Evolutionary conservation across 306 rosid species (phyloP), one percentile per base, ranked within the genome.

Genomic region (Prunus campanulata): DNA sequence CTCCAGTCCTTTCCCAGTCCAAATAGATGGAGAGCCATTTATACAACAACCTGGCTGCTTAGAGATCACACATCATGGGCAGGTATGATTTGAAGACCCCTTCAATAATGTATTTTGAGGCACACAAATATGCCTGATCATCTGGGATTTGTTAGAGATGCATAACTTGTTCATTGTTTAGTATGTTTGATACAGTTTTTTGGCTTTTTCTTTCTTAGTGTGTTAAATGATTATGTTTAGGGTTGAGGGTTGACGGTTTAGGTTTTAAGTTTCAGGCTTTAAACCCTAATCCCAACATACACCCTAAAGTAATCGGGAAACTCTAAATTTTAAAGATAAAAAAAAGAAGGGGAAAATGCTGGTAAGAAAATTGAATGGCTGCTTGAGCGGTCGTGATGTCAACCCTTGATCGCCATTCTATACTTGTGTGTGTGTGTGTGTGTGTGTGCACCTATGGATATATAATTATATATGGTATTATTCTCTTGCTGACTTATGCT

Each of bases 11-110:
- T 90, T 90, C 83, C 96, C 96, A 4, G 96, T 90, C 81, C 96
- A 90, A 87, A 90, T 90, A 54, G 96, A 90, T 10, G 96, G 96
- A 49, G 96, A 90, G 74, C 96, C 96, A 62, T 90, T 85, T 79
- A 90, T 90, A 81, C 82, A 87, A 42, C 86, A 79, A 57, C 86
- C 88, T 48, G 88, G 88, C 49, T 78, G 83, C 84, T 65, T 90
- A 57, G 93, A 90, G 79, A 85, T 90, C 80, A 82, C 85, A 60
- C 87, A 88, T 85, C 91, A 81, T 48, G 93, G 88, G 72, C 96
- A 85, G 88, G 88, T 85, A 79, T 60, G 32, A 27, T 71, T 27
- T 66, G 4, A 68, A 48, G 39, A 3, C 4, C 61, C 27, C 61
- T 55, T 20, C 0, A 12, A 20, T 20, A 1, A 56, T 19, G 13